Evolutionary conservation across 2,329 filamentous ascomycete genomes (phyloP), one percentile per base, ranked within the genome.

Genomic region (Phialophora expanda): DNA sequence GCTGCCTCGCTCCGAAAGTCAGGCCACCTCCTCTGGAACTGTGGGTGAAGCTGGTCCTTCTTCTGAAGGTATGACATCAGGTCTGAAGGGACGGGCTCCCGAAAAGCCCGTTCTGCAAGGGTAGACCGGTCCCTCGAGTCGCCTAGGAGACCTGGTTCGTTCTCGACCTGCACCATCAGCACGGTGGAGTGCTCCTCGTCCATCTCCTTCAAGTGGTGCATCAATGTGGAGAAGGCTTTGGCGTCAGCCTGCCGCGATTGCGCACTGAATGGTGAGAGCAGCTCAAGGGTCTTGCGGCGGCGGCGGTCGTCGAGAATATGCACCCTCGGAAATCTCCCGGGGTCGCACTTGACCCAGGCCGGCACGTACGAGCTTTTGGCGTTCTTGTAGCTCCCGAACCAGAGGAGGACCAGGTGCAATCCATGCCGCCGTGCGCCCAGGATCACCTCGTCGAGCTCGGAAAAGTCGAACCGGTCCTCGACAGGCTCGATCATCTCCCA

Each of bases 81-180:
- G 41, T 44, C 41, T 14, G 12, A 14, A 14, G 48, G 48, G 22
- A 51, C n/a, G 22, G 48, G 48, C 48, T 14, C 17, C 11, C 22
- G 3, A 20, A 51, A 51, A 12, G 22, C 48, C 2, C 11, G 14
- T n/a, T n/a, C 22, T 51, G 48, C 48, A n/a, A 12, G 14, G 11
- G 11, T 14, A n/a, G n/a, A 22, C 2, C 80, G 75, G 69, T 85
- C 84, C 24, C 83, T 77, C 7, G 80, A 85, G 69, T 86, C 84
- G 0, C 83, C 83, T 0, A 86, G 74, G 0, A 86, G 66, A 0
- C 84, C 84, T 0, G 78, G 78, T 74, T 86, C 84, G 50, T 86
- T 86, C 72, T 86, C 82, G n/a, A 86, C 83, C 67, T 86, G 84
- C 0, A 85, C 79, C 84, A 86, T 86, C 1, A 86, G 68, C 0